Conservation (phyloP, 2,329 filamentous ascomycete genomes). For the Talaromyces amestolkiae region DNA sequence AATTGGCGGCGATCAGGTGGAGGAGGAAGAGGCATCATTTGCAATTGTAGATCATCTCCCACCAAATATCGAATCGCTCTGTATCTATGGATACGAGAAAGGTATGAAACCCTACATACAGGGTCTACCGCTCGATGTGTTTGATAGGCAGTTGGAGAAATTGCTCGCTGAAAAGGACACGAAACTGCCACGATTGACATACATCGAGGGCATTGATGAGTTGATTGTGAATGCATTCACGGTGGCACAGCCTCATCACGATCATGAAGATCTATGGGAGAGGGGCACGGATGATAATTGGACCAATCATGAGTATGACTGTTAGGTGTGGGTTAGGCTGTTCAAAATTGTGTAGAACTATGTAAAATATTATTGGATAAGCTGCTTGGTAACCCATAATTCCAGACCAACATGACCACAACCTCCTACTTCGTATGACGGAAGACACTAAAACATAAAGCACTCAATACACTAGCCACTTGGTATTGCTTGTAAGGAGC, state of each 20-base stretch:
- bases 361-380: too few relatives aligned
- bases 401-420: too few relatives aligned
- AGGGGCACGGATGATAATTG: neutral
- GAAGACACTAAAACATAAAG: neutral
- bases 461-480: slow-evolving; percentile 8
- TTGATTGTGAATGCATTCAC: neutral
- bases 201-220: neutral
- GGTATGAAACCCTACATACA: neutral
- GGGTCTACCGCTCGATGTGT: neutral
- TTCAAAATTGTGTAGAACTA: too few relatives aligned
- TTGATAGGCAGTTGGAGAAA: neutral
- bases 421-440: too few relatives aligned
- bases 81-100: neutral
- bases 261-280: neutral
- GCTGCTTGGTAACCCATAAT: too few relatives aligned
- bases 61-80: neutral
- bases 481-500: slow-evolving; percentile 7
- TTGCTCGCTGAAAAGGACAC: neutral
- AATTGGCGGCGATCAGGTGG: neutral
- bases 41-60: neutral
- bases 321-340: neutral
- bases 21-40: neutral
- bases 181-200: neutral
- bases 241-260: neutral
- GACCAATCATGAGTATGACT: neutral